Evolutionary conservation across 441 rosid species (phyloP), one percentile per base, ranked within the genome.

Genomic region (Populus trichocarpa): DNA sequence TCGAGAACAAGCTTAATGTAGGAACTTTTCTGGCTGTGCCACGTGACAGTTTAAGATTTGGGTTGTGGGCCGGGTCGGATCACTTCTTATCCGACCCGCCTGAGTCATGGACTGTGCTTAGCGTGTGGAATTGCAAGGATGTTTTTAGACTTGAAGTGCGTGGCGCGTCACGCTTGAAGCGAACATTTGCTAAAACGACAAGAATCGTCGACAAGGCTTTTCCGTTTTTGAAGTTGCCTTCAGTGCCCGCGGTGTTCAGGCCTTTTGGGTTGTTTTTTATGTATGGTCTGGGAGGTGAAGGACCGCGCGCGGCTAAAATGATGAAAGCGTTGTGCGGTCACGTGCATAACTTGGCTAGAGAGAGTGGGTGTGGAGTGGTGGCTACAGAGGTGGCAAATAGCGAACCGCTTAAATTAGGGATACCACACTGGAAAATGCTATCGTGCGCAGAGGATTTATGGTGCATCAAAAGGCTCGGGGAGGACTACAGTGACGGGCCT

Each of bases 391-490:
- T 96, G 33, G 87, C 96, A 14, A 87, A 85, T 40, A 23, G 68
- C 59, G 99, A 96, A 13, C 97, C 97, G 83, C 86, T 94, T 12
- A 85, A 85, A 83, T 72, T 73, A 23, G 99, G 93, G 35, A 89
- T 96, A 77, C 98, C 99, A 6, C 87, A 90, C 81, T 96, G 99
- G 90, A n/a, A n/a, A n/a, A n/a, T n/a, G n/a, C n/a, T n/a, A n/a
- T n/a, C n/a, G n/a, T n/a, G n/a, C n/a, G n/a, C 80, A 10, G 98
- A 90, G 79, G 99, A 96, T 75, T 75, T 93, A 14, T 96, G 99
- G 99, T 96, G 98, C 71, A 89, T 94, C 6, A 96, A 96, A 82
- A 81, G 95, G 76, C 97, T 96, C 1, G 95, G 92, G 76, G 93
- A 88, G 30, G 98, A 90, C 84, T 90, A 90, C 69, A 88, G 96